phyloP scores from a whole-genome alignment of 345 rosid species.

The Moricandia arvensis region DNA sequence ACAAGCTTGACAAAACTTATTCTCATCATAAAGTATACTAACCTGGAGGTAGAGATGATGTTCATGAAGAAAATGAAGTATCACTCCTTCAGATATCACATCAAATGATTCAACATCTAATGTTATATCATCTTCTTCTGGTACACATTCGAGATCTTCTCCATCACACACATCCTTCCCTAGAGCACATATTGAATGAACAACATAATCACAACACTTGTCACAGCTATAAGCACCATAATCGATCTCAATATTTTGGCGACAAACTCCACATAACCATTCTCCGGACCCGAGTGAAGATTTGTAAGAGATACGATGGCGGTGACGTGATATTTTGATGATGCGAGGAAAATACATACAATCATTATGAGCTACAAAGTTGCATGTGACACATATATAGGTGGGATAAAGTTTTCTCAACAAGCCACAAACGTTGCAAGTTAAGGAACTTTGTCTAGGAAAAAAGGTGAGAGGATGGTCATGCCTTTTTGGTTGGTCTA shows the following conservation, averaged over 20 bases:
- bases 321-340: no score
- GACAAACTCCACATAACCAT: no score
- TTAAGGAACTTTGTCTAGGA: not conserved
- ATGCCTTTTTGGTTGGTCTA: not conserved
- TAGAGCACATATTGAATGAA: not conserved
- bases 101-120: not conserved
- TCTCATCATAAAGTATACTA: no score
- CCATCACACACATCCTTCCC: no score
- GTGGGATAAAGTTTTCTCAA: not conserved
- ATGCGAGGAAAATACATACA: no score
- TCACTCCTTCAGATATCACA: not conserved
- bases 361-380: not conserved
- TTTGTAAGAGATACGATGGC: no score
- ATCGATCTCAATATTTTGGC: no score
- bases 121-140: not conserved
- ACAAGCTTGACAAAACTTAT: not conserved
- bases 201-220: not conserved
- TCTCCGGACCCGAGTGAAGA: no score
- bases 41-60: not conserved
- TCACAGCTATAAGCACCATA: no score
- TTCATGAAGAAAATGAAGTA: not conserved
- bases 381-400: not conserved
- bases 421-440: not conserved
- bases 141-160: no score
- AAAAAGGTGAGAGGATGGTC: not conserved